phyloP scores from a whole-genome alignment of 768 basidiomycete species.

The Zangia roseola region DNA sequence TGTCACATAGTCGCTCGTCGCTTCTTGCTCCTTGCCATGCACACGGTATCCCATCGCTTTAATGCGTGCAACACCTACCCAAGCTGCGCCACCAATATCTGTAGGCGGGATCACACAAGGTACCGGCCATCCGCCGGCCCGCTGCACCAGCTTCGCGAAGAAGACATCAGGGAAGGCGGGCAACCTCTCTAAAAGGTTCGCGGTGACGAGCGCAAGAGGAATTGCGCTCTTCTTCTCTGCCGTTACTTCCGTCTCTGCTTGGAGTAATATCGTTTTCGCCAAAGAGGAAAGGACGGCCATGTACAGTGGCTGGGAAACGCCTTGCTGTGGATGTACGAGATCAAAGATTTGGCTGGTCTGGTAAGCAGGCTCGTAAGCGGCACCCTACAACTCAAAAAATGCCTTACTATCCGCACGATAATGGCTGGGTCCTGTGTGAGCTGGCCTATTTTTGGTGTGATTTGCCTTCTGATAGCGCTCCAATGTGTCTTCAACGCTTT shows the following conservation, averaged over 20 bases:
- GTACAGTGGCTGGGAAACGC: constrained; percentile 48
- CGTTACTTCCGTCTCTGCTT: constrained; percentile 91
- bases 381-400: constrained; percentile 6
- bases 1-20: constrained; percentile 55
- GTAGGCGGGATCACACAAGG: constrained; percentile 57
- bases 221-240: constrained; percentile 83
- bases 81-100: constrained; percentile 50
- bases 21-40: constrained; percentile 48
- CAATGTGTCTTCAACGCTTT: constrained; percentile 56
- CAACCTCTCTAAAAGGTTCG: constrained; percentile 62
- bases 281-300: constrained; percentile 82
- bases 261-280: constrained; percentile 81
- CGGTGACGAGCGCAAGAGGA: constrained; percentile 72
- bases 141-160: constrained; percentile 82
- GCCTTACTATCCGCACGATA: constrained; percentile 64
- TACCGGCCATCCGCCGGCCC: constrained; percentile 85
- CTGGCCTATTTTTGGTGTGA: constrained; percentile 87
- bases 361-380: constrained; percentile 10
- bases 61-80: constrained; percentile 38
- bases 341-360: constrained; percentile 44
- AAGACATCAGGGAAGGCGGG: constrained; percentile 69
- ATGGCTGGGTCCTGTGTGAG: constrained; percentile 66
- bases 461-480: constrained; percentile 68
- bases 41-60: constrained; percentile 61
- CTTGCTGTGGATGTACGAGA: constrained; percentile 36